Conservation (phyloP, 331 rosid genomes). For the Malus hybrid region DNA sequence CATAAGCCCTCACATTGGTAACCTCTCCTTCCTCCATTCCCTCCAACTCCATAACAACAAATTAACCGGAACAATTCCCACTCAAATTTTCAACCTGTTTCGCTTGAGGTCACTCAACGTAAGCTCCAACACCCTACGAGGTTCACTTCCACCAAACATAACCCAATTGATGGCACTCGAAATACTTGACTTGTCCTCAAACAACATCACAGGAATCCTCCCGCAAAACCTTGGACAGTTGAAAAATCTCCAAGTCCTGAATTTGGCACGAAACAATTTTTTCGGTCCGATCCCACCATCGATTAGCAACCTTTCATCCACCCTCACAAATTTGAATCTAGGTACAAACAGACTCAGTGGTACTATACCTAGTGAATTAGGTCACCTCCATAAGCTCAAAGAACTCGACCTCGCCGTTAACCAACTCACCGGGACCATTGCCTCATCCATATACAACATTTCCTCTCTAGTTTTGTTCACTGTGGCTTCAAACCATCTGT, state of each 20-base stretch:
- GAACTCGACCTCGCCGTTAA: slow-evolving; percentile 51
- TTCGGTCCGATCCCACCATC: slow-evolving; percentile 40
- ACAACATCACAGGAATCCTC: slow-evolving; percentile 36
- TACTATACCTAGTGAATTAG: slow-evolving; percentile 35
- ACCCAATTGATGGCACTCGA: slow-evolving; percentile 31
- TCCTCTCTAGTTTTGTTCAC: slow-evolving; percentile 50
- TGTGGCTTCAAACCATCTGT: slow-evolving; percentile 49
- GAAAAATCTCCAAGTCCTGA: slow-evolving; percentile 41
- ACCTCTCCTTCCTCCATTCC: slow-evolving; percentile 49
- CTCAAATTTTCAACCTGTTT: slow-evolving; percentile 28
- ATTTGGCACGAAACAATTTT: slow-evolving; percentile 40
- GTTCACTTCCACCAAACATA: slow-evolving; percentile 36
- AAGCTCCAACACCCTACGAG: slow-evolving; percentile 43
- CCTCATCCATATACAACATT: slow-evolving; percentile 41
- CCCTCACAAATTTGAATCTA: not conserved
- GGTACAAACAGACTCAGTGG: slow-evolving; percentile 12
- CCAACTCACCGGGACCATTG: slow-evolving; percentile 52
- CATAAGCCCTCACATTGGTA: slow-evolving; percentile 49
- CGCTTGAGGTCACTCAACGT: slow-evolving; percentile 42
- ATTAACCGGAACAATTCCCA: slow-evolving; percentile 39
- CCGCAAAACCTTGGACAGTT: slow-evolving; percentile 35
- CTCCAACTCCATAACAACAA: slow-evolving; percentile 49
- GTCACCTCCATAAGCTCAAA: slow-evolving; percentile 33
- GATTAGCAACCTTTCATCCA: not conserved
- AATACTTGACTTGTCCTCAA: slow-evolving; percentile 41